These are phyloP conservation scores for Colletotrichum zoysiae DNA, from an alignment of 2,329 filamentous ascomycete species.

Conservation along the genomic window DNA sequence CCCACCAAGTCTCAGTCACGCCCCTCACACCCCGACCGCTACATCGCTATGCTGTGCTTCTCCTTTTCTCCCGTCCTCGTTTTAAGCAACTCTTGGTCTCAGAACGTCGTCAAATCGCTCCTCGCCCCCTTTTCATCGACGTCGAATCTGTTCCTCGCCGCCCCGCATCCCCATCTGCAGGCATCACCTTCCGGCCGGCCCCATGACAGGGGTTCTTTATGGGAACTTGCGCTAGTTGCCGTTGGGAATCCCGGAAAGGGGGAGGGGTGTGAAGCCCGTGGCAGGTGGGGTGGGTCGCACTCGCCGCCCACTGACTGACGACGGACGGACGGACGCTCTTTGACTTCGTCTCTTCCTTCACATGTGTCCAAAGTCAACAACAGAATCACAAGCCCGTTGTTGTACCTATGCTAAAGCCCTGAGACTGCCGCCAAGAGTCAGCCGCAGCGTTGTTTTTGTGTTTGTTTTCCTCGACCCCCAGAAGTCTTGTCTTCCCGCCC, in stretches of 20 bases:
- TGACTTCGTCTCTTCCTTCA: constrained; percentile 21
- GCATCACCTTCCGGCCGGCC: constrained; percentile 34
- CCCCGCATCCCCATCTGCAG: constrained; percentile 42
- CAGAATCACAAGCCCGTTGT: constrained; percentile 12
- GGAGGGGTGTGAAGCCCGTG: constrained; percentile 37
- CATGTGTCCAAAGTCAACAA: constrained; percentile 29
- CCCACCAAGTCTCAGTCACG: constrained; percentile 13
- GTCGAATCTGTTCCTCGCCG: constrained; percentile 35
- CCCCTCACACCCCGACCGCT: constrained; percentile 12
- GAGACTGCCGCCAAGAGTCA: constrained; percentile 11
- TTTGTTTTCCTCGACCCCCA: background rate
- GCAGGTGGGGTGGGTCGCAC: constrained; percentile 37
- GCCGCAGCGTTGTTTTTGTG: constrained; percentile 11
- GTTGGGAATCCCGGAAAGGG: constrained; percentile 35
- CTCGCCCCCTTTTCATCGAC: constrained; percentile 34
- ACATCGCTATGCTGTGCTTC: background rate
- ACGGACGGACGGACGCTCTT: constrained; percentile 12
- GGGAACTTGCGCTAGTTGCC: constrained; percentile 42
- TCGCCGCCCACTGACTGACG: constrained; percentile 11
- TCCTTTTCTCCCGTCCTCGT: background rate
- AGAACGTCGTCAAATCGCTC: constrained; percentile 25
- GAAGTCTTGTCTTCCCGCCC: background rate
- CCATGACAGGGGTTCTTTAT: constrained; percentile 37
- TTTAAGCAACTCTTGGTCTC: background rate
- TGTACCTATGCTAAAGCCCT: constrained; percentile 2